Conservation (phyloP, 2,329 filamentous ascomycete species). For the Thielaviopsis euricoi region DNA sequence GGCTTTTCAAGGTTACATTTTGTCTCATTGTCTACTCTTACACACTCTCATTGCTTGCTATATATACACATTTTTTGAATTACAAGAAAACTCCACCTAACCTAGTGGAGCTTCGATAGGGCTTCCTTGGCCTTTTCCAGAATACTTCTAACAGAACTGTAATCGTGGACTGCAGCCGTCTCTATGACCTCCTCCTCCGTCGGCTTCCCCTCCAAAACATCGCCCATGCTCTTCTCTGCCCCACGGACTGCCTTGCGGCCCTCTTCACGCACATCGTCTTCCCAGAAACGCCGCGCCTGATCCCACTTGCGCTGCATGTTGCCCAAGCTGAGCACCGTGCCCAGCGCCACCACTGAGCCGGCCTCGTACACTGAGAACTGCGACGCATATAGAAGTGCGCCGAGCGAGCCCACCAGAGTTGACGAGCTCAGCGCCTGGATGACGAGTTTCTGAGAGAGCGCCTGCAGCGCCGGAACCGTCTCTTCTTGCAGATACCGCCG, state of each 20-base stretch:
- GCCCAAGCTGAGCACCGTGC: slow-evolving; percentile 40
- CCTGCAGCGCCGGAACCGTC: slow-evolving; percentile 54
- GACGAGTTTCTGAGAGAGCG: slow-evolving; percentile 57
- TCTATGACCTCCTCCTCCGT: slow-evolving; percentile 14
- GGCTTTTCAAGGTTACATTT: background rate
- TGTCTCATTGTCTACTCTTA: slow-evolving; percentile 3
- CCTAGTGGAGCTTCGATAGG: slow-evolving; percentile 16
- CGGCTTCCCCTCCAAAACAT: slow-evolving; percentile 24
- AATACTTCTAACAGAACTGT: slow-evolving; percentile 26
- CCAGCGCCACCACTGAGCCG: slow-evolving; percentile 43
- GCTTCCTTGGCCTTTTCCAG: slow-evolving; percentile 33
- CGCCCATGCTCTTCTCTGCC: slow-evolving; percentile 35
- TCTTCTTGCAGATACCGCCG: slow-evolving; percentile 49
- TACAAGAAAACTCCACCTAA: background rate
- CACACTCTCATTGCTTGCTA: background rate
- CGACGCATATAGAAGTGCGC: slow-evolving; percentile 39
- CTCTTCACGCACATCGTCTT: slow-evolving; percentile 49
- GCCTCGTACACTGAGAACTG: slow-evolving; percentile 43
- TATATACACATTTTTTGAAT: slow-evolving; percentile 1
- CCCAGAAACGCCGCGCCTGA: slow-evolving; percentile 41
- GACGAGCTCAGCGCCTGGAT: slow-evolving; percentile 61
- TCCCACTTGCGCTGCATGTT: slow-evolving; percentile 49
- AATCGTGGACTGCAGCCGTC: slow-evolving; percentile 18
- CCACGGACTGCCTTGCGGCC: slow-evolving; percentile 44
- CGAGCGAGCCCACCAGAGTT: slow-evolving; percentile 39